Evolutionary conservation across 2,329 filamentous ascomycete genomes (phyloP).

Genomic region (Diplodia corticola): DNA sequence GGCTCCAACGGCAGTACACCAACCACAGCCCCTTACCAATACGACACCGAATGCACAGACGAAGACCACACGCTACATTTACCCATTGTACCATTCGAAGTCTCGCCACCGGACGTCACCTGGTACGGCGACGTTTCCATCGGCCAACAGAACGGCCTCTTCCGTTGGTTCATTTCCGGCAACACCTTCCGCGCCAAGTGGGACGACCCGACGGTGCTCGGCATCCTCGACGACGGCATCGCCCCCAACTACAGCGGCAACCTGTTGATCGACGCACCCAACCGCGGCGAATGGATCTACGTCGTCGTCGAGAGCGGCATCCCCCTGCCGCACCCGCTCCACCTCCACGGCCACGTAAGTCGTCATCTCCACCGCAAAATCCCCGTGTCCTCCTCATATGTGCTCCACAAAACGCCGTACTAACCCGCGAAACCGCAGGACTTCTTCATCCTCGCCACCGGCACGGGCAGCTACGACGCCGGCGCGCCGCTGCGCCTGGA

Average conservation of each 20-base stretch:
- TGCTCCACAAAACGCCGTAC: no score
- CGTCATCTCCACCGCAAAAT: no score
- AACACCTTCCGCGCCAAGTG: slow-evolving; percentile 43
- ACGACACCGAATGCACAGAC: slow-evolving; percentile 40
- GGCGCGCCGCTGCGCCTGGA: slow-evolving; percentile 37
- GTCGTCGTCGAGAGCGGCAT: slow-evolving; percentile 31
- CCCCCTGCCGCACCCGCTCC: slow-evolving; percentile 44
- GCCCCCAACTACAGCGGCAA: slow-evolving; percentile 36
- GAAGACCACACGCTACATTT: slow-evolving; percentile 39
- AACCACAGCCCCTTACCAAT: slow-evolving; percentile 36
- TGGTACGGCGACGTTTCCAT: slow-evolving; percentile 31
- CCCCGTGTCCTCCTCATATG: no score
- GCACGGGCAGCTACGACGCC: slow-evolving; percentile 37
- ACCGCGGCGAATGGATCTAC: slow-evolving; percentile 14
- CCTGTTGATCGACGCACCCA: slow-evolving; percentile 17
- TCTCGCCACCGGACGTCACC: slow-evolving; percentile 28
- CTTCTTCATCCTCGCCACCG: slow-evolving; percentile 45
- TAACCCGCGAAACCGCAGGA: slow-evolving; percentile 34
- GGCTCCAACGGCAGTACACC: slow-evolving; percentile 33
- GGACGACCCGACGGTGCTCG: slow-evolving; percentile 41
- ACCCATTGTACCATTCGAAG: slow-evolving; percentile 34
- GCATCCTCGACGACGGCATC: slow-evolving; percentile 37
- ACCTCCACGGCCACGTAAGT: slow-evolving; percentile 40
- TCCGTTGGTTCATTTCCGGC: slow-evolving; percentile 45
- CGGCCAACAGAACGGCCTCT: slow-evolving; percentile 36